Base-by-base conservation (phyloP, 2,329 filamentous ascomycete genomes). In the Ceratocystis cacaofunesta region DNA sequence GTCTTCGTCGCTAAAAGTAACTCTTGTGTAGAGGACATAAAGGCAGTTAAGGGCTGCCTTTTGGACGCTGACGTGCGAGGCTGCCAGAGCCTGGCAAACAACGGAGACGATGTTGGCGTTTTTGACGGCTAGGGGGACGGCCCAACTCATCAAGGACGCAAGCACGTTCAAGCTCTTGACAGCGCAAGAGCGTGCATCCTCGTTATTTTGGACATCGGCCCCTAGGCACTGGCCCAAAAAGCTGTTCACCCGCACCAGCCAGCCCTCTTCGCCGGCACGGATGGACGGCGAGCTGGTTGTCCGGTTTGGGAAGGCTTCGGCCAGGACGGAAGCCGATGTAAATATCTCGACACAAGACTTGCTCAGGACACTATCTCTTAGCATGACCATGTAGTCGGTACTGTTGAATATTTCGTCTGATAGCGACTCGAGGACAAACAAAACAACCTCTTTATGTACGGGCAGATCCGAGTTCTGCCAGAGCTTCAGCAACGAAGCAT, bases 381-480 rank as follows among this genome's bases (percentile, higher is more conserved):
- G 78, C 17, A 88, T 88, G 15, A 92, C 91, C 3, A 91, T 86
- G 1, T 89, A 82, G 75, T 97, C 94, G 72, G 97, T 94, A 44
- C 89, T 85, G 70, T 88, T 89, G 76, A 97, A 96, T 63, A 96
- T 85, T 74, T 97, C 94, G 70, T 97, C 94, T 2, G 92, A 95
- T 43, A 99, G 80, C 19, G 88, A 92, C 77, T 97, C 94, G 62
- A 99, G 80, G 57, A 97, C 84, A 67, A 87, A 88, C 43, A 99
- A 81, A 41, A 96, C 92, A 65, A 97, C 83, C 73, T 94, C 88
- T 75, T 95, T 94, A 73, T 86, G 83, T 6, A 82, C 82, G 41
- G 80, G 76, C 30, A 82, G 82, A 69, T 84, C 81, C 19, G 80
- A 79, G 17, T 81, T 74, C 73, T 91, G 86, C 94, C 94, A 99